A percentile compares a stretch with the other conserved stretches of the same genome.
phyloP scores from a whole-genome alignment of 805 yeast species.

The baker's yeast (Saccharomyces cerevisiae) region DNA sequence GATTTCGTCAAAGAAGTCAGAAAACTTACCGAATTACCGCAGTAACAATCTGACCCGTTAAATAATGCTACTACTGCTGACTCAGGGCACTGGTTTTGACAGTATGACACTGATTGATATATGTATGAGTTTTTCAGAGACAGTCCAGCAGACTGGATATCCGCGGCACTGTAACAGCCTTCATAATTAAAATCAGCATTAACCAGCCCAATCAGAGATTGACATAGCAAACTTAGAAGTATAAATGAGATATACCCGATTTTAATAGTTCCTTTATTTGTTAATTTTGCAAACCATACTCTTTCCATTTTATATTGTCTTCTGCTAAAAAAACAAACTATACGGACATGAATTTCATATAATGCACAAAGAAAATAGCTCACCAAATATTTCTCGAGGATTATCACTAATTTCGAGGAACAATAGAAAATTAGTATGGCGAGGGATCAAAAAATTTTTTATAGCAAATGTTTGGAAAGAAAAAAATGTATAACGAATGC shows the following conservation, averaged over 20 bases:
- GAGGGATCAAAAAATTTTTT: background rate
- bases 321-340: background rate
- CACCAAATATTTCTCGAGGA: background rate
- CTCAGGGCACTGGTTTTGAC: slow-evolving; percentile 46
- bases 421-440: background rate
- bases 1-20: slow-evolving; percentile 32
- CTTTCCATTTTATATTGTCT: background rate
- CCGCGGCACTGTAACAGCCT: slow-evolving; percentile 33
- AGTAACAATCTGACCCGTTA: slow-evolving; percentile 53
- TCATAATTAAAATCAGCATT: slow-evolving; percentile 15
- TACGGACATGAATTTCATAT: background rate
- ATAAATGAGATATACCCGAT: background rate
- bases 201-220: background rate
- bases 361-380: background rate
- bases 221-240: background rate
- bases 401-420: background rate
- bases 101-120: slow-evolving; percentile 54
- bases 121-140: slow-evolving; percentile 39
- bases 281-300: background rate
- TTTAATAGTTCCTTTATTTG: background rate
- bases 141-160: slow-evolving; percentile 18
- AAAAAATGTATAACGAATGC: background rate
- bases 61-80: slow-evolving; percentile 43
- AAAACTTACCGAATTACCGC: slow-evolving; percentile 40
- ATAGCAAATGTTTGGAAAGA: background rate